Conservation (phyloP, 169 alveolate genomes). For the Ichthyophthirius multifiliis region DNA sequence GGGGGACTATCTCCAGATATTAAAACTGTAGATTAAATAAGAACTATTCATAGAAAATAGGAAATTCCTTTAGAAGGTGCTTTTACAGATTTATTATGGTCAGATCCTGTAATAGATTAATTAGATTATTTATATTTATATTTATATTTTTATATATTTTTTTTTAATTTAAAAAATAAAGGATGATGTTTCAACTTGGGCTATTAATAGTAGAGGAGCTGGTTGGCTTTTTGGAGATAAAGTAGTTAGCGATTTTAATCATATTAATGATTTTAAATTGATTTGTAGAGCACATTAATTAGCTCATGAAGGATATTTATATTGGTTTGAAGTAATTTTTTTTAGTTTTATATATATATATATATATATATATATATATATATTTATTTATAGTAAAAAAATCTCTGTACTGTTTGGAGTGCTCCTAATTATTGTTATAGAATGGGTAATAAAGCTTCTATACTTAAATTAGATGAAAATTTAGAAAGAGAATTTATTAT, state of each 20-base stretch:
- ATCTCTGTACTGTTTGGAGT: slow-evolving; percentile 72
- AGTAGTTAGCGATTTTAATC: slow-evolving; percentile 92
- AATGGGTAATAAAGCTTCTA: slow-evolving; percentile 65
- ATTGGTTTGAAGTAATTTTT: slow-evolving; percentile 86
- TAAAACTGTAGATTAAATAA: slow-evolving; percentile 70
- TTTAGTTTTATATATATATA: background rate
- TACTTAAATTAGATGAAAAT: slow-evolving; percentile 57
- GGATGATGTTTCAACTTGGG: slow-evolving; percentile 97
- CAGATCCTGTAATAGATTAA: slow-evolving; percentile 59
- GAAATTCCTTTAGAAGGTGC: slow-evolving; percentile 85
- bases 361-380: too few relatives aligned
- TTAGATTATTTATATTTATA: background rate
- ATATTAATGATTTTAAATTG: slow-evolving; percentile 91
- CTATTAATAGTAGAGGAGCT: slow-evolving; percentile 98
- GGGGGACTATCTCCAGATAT: slow-evolving; percentile 82
- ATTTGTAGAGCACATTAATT: slow-evolving; percentile 99
- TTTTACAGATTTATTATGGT: slow-evolving; percentile 72
- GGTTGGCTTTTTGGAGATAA: slow-evolving; percentile 99
- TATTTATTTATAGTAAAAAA: too few relatives aligned
- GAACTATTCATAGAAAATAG: slow-evolving; percentile 66
- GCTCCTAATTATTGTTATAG: slow-evolving; percentile 80
- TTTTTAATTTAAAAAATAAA: slow-evolving; percentile 62
- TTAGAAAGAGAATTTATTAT: slow-evolving; percentile 39
- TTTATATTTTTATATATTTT: background rate
- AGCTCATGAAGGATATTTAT: slow-evolving; percentile 99